Percentiles rank a stretch among this genome's conserved stretches.
Conservation (phyloP, 2,329 filamentous ascomycete species). For the Pestalotiopsis sp. region DNA sequence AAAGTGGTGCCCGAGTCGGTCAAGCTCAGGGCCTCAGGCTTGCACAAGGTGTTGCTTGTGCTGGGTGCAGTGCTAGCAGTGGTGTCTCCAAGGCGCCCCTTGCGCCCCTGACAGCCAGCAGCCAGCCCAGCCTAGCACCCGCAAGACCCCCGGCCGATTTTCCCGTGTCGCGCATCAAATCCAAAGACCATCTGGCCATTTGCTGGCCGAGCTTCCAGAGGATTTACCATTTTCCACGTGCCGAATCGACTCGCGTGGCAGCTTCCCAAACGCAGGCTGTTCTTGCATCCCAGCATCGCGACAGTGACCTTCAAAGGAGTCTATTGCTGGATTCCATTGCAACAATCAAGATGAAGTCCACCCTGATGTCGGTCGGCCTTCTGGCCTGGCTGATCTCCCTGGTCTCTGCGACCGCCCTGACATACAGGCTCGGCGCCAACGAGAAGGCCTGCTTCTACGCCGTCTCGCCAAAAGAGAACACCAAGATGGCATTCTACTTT, state of each 20-base stretch:
- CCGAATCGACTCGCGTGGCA: conserved; percentile 17
- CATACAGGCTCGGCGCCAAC: conserved; percentile 87
- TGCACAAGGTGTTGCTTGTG: neutral
- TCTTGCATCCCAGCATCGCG: conserved; percentile 4
- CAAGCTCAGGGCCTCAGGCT: neutral
- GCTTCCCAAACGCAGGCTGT: neutral
- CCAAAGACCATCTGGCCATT: neutral
- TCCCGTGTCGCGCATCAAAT: neutral
- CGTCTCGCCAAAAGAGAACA: conserved; percentile 73
- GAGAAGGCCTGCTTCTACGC: conserved; percentile 97
- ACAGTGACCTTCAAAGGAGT: conserved; percentile 24
- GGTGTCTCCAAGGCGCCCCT: neutral
- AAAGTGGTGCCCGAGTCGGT: neutral
- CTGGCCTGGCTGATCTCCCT: conserved; percentile 72
- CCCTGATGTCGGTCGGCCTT: conserved; percentile 65
- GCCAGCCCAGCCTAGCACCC: too few relatives aligned
- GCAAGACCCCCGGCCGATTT: neutral
- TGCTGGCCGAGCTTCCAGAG: conserved; percentile 3
- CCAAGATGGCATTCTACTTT: conserved; percentile 98
- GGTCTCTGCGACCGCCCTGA: conserved; percentile 86
- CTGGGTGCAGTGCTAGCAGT: neutral
- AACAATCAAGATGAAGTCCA: conserved; percentile 64
- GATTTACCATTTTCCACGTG: conserved; percentile 18
- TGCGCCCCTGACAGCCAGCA: neutral
- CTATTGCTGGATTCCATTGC: conserved; percentile 20